phyloP scores from a whole-genome alignment of 2,329 filamentous ascomycete species.

The Xylaria sp. region DNA sequence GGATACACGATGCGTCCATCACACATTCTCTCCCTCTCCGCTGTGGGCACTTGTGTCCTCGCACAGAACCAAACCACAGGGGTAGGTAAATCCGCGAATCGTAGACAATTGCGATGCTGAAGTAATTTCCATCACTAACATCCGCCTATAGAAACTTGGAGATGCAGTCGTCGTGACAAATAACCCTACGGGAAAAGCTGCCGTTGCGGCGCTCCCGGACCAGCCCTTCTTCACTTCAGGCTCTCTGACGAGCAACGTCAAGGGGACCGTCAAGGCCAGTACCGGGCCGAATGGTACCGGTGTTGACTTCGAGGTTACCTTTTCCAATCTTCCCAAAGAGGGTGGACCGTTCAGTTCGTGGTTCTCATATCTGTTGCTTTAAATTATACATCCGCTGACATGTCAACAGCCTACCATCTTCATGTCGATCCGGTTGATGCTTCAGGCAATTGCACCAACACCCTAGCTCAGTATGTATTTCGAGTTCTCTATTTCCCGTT shows the following conservation, averaged over 20 bases:
- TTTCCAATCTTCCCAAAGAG: slow-evolving; percentile 63
- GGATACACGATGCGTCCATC: slow-evolving; percentile 37
- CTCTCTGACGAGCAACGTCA: slow-evolving; percentile 57
- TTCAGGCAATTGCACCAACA: slow-evolving; percentile 73
- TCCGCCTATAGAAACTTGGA: slow-evolving; percentile 43
- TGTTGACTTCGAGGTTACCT: slow-evolving; percentile 59
- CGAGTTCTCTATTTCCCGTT: background rate
- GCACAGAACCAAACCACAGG: slow-evolving; percentile 37
- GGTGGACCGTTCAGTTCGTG: slow-evolving; percentile 65
- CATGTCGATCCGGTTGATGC: slow-evolving; percentile 68
- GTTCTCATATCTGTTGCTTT: background rate
- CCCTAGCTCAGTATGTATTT: slow-evolving; percentile 58
- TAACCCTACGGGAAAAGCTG: slow-evolving; percentile 62
- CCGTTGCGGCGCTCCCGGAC: slow-evolving; percentile 61
- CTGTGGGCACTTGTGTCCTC: slow-evolving; percentile 33
- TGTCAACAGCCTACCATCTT: slow-evolving; percentile 69
- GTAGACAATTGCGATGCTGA: background rate
- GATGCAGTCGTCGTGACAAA: slow-evolving; percentile 58
- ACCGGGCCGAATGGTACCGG: slow-evolving; percentile 57
- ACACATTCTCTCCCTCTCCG: slow-evolving; percentile 34
- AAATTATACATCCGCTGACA: slow-evolving; percentile 20
- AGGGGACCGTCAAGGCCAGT: slow-evolving; percentile 56
- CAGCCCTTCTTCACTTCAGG: slow-evolving; percentile 56
- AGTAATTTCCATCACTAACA: slow-evolving; percentile 24
- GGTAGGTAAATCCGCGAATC: slow-evolving; percentile 29